phyloP scores from a whole-genome alignment of 306 rosid species.

The Astragalus membranaceus region DNA sequence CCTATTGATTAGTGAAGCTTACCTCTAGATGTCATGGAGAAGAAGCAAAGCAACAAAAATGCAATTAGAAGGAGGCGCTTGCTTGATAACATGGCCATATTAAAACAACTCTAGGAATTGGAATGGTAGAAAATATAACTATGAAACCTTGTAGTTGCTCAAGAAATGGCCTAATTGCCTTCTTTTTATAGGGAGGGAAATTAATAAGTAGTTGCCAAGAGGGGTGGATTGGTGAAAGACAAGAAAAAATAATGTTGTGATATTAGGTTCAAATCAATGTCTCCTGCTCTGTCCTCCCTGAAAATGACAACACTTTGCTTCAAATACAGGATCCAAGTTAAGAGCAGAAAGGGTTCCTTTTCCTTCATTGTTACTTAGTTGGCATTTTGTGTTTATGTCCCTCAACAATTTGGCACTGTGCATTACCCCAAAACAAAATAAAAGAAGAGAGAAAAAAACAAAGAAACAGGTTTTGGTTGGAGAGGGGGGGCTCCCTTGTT shows the following conservation, averaged over 20 bases:
- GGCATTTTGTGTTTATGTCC: neutral
- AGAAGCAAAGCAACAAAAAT: constrained; percentile 27
- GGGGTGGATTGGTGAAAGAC: constrained; percentile 11
- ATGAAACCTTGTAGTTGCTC: constrained; percentile 8
- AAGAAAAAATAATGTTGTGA: constrained; percentile 21
- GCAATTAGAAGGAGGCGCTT: constrained; percentile 27
- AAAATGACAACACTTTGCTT: constrained; percentile 40
- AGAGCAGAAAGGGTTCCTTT: constrained; percentile 12
- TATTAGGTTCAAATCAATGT: constrained; percentile 37
- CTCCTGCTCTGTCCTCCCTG: constrained; percentile 36
- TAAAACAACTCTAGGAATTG: neutral
- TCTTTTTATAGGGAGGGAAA: constrained; percentile 31
- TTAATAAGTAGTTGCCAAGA: constrained; percentile 2
- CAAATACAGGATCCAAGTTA: constrained; percentile 29
- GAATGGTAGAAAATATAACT: neutral
- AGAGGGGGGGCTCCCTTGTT: constrained; percentile 14
- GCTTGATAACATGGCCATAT: constrained; percentile 25
- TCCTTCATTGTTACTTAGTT: constrained; percentile 17
- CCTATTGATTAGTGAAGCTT: neutral
- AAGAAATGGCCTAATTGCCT: neutral
- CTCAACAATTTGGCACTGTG: neutral
- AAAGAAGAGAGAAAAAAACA: neutral
- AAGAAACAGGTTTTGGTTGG: neutral
- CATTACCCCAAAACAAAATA: neutral
- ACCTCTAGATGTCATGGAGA: constrained; percentile 35